phyloP scores from a whole-genome alignment of 495 filamentous ascomycete genomes.

The Rhizodiscina lignyota region DNA sequence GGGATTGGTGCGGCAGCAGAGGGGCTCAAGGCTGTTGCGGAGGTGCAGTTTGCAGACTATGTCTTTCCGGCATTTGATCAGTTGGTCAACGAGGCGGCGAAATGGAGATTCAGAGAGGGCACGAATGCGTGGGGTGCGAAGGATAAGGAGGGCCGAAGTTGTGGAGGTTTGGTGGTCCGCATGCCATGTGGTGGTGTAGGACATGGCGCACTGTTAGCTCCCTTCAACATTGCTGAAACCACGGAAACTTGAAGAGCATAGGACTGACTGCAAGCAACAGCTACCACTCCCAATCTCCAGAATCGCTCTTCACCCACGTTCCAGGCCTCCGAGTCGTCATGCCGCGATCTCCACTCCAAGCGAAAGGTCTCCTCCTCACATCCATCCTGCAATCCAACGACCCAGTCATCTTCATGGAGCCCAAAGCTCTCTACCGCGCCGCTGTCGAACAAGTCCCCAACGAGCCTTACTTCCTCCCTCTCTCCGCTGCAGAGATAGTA shows the following conservation, averaged over 20 bases:
- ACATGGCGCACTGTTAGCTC: constrained; percentile 70
- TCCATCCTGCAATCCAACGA: constrained; percentile 71
- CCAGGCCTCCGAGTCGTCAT: constrained; percentile 83
- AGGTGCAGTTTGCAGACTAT: constrained; percentile 98
- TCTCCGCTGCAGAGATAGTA: constrained; percentile 77
- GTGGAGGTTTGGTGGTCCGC: constrained; percentile 56
- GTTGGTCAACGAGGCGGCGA: constrained; percentile 91
- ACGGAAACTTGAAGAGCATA: neutral
- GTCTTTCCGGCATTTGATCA: constrained; percentile 95
- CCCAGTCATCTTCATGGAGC: constrained; percentile 92
- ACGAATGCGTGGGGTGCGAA: constrained; percentile 41
- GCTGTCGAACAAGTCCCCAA: constrained; percentile 90
- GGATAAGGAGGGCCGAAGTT: constrained; percentile 7
- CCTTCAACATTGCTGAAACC: neutral
- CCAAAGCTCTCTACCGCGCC: constrained; percentile 86
- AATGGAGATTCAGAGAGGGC: constrained; percentile 79
- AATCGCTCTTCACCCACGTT: constrained; percentile 81
- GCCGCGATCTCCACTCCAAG: constrained; percentile 77
- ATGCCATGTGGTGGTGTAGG: constrained; percentile 94
- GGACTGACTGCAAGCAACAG: constrained; percentile 21
- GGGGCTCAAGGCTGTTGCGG: constrained; percentile 84
- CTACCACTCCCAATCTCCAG: constrained; percentile 89
- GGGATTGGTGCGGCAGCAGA: constrained; percentile 79
- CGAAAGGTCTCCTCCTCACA: constrained; percentile 71
- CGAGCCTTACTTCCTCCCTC: constrained; percentile 62